phyloP scores from a whole-genome alignment of 495 filamentous ascomycete genomes.

The Daldinia bambusicola region DNA sequence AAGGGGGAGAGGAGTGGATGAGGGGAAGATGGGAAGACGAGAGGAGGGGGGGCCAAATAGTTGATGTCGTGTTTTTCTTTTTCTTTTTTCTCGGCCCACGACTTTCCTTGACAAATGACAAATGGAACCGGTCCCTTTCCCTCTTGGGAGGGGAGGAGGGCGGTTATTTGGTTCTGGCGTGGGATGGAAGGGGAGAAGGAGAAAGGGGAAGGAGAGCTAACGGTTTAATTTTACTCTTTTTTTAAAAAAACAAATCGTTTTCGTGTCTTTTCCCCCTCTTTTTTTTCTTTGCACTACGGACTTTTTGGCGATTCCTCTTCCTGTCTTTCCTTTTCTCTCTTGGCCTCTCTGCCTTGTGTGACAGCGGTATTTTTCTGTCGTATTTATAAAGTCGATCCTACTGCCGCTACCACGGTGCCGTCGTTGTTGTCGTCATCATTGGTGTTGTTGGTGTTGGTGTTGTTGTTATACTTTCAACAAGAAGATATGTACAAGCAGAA shows the following conservation, averaged over 20 bases:
- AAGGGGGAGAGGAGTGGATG: too few relatives aligned
- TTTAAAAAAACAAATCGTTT: background rate
- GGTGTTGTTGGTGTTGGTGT: too few relatives aligned
- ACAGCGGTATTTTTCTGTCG: too few relatives aligned
- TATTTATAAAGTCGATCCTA: background rate
- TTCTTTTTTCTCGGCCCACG: constrained; percentile 27
- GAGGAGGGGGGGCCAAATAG: constrained; percentile 1
- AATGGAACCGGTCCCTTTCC: constrained; percentile 22
- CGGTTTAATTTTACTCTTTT: constrained; percentile 26
- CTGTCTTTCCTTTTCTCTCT: too few relatives aligned
- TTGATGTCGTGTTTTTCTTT: background rate
- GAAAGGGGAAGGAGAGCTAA: constrained; percentile 14
- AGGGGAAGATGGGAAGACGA: too few relatives aligned
- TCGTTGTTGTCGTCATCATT: too few relatives aligned
- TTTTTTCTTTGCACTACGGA: too few relatives aligned
- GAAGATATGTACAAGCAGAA: constrained; percentile 4
- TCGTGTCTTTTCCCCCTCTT: too few relatives aligned
- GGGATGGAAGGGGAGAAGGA: background rate
- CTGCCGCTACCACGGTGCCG: too few relatives aligned
- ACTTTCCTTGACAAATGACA: constrained; percentile 34
- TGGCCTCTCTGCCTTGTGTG: too few relatives aligned
- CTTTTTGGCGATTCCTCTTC: constrained; percentile 9
- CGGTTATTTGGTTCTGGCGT: constrained; percentile 28
- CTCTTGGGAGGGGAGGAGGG: background rate
- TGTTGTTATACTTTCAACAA: background rate